Evolutionary conservation across 2,329 filamentous ascomycete species (phyloP), one percentile per base, ranked within the genome.

Genomic region (Fusarium sp.): DNA sequence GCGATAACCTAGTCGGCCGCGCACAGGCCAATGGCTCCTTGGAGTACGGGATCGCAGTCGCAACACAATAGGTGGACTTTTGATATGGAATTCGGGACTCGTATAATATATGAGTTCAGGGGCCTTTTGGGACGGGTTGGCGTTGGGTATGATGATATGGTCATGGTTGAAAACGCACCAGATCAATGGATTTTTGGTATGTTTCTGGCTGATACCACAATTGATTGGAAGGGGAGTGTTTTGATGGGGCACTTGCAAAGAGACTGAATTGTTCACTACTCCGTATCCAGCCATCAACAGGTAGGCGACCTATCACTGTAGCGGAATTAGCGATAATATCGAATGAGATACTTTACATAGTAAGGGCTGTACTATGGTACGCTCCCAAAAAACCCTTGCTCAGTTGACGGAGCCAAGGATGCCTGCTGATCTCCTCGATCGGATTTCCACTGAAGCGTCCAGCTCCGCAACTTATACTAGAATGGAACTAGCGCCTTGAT

Each of bases 321-420:
- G 74, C 76, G 70, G 66, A 69, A 77, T 77, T 77, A 78, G 76
- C 76, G 76, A 78, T 69, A 74, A 73, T 75, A 62, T 63, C 51
- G 69, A 61, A 65, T 60, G 57, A 65, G 63, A 66, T 48, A 67
- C 47, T 61, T 51, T 56, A 30, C 26, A 35, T 36, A 53, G 50
- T 36, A 36, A 60, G 15, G 22, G 32, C n/a, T 63, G 42, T 48
- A 30, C 26, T 28, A 28, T 48, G 45, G 18, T 47, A 32, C 30
- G 22, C 24, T 44, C 39, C 47, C 44, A 41, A 48, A 48, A 48
- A 39, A 53, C 57, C 56, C 53, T 50, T 44, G 26, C 41, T 67
- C 36, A 24, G 47, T 63, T 41, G 28, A 38, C 51, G 26, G 65
- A 44, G 45, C 63, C 48, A 41, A 48, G 41, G 41, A 28, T 50